These are phyloP conservation scores for Actinomortierella ambigua DNA, from an alignment of 371 early-diverging fungal species.

Conservation along the genomic window DNA sequence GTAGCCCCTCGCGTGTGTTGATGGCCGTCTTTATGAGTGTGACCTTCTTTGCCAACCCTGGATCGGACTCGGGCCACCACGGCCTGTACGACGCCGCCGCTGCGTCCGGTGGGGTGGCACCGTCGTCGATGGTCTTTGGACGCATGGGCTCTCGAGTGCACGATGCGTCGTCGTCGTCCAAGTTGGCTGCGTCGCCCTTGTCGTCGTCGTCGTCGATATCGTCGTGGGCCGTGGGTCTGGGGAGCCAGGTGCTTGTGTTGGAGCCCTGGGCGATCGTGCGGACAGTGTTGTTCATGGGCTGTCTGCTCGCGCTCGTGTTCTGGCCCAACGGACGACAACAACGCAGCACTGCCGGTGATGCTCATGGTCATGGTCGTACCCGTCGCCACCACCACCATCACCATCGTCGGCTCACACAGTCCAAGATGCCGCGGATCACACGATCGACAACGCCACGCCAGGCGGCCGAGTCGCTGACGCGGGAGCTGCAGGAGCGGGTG, in stretches of 20 bases:
- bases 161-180: too few species aligned
- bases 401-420: constrained; percentile 35
- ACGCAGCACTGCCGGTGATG: too few species aligned
- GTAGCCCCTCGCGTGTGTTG: constrained; percentile 35
- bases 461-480: constrained; percentile 26
- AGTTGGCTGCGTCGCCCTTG: too few species aligned
- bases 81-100: too few species aligned
- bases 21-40: constrained; percentile 52
- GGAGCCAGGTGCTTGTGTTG: constrained; percentile 13
- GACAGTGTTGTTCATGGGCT: constrained; percentile 36
- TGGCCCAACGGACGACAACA: constrained; percentile 26
- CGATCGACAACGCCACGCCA: constrained; percentile 31
- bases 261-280: constrained; percentile 40
- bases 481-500: constrained; percentile 26
- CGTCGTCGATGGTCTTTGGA: too few species aligned
- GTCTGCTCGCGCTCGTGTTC: constrained; percentile 27
- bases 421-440: constrained; percentile 35
- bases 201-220: too few species aligned
- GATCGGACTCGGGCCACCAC: too few species aligned
- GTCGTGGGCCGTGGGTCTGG: too few species aligned
- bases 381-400: too few species aligned
- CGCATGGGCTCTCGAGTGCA: too few species aligned
- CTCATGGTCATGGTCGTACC: too few species aligned
- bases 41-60: constrained; percentile 31
- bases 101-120: too few species aligned